phyloP scores from a whole-genome alignment of 352 stramenopile species.

The Phytopythium litorale region DNA sequence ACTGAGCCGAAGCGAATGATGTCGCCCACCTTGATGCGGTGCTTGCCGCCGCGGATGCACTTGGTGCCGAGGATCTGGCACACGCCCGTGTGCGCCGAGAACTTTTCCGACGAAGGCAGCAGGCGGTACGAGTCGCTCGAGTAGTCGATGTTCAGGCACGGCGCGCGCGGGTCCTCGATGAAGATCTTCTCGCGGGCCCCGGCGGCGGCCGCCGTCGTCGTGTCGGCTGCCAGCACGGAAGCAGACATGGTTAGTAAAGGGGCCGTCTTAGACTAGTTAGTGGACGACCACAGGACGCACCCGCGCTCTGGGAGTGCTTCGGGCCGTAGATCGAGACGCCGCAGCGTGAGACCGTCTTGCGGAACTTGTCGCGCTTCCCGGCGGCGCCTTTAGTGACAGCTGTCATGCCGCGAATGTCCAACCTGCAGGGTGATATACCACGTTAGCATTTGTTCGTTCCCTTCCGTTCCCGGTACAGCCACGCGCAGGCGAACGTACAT shows the following conservation, averaged over 20 bases:
- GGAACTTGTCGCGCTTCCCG: conserved; percentile 86
- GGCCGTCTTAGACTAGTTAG: too few relatives aligned
- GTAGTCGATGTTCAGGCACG: conserved; percentile 86
- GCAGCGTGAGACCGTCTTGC: conserved; percentile 81
- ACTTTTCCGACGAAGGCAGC: conserved; percentile 81
- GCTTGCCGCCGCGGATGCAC: conserved; percentile 78
- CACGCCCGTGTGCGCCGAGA: conserved; percentile 82
- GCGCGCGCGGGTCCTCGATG: conserved; percentile 81
- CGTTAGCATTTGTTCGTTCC: conserved; percentile 2
- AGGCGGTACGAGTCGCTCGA: conserved; percentile 83
- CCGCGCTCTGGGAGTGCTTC: conserved; percentile 64
- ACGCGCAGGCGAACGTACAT: conserved; percentile 34
- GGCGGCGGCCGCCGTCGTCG: conserved; percentile 9
- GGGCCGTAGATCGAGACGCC: conserved; percentile 85
- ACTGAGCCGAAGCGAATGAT: conserved; percentile 86
- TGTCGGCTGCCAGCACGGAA: conserved; percentile 5
- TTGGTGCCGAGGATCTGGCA: conserved; percentile 87
- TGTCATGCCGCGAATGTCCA: conserved; percentile 86
- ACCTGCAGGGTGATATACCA: conserved; percentile 22
- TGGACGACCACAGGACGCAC: conserved; percentile 5
- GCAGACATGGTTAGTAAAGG: background rate
- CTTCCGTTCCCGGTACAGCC: too few relatives aligned
- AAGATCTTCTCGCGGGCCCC: conserved; percentile 75
- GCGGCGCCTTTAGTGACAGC: conserved; percentile 81
- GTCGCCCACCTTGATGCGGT: conserved; percentile 78